Evolutionary conservation across 2,329 filamentous ascomycete species (phyloP).

Genomic region (Aspergillus intermedius): DNA sequence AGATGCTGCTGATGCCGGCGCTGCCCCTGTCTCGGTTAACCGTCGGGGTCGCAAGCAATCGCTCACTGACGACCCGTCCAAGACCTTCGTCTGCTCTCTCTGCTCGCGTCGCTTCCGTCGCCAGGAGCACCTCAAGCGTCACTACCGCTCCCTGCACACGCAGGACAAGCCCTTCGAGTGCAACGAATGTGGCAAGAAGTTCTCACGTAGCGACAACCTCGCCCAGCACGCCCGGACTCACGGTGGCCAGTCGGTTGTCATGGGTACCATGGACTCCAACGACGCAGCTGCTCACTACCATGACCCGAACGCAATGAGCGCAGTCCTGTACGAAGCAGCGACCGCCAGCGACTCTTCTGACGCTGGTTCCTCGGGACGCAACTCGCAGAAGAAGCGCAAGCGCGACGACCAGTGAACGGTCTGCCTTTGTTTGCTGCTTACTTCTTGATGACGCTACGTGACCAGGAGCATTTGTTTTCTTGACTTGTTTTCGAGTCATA

Average conservation of each 20-base stretch:
- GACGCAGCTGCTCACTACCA: constrained; percentile 49
- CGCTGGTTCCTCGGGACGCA: constrained; percentile 36
- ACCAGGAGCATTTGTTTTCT: constrained; percentile 31
- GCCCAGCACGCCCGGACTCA: constrained; percentile 94
- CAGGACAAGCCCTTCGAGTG: constrained; percentile 98
- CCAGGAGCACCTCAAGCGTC: constrained; percentile 96
- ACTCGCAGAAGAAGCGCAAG: constrained; percentile 69
- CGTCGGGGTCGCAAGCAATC: constrained; percentile 98
- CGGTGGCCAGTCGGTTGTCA: constrained; percentile 79
- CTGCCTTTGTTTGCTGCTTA: constrained; percentile 7
- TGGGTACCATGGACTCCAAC: constrained; percentile 74
- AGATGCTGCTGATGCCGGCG: constrained; percentile 37
- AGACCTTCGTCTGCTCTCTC: constrained; percentile 94
- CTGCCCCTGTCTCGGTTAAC: constrained; percentile 55
- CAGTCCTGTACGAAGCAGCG: constrained; percentile 74
- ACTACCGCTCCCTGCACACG: constrained; percentile 96
- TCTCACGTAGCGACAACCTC: constrained; percentile 94
- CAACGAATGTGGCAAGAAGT: constrained; percentile 97
- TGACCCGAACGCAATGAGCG: constrained; percentile 62
- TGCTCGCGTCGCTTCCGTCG: constrained; percentile 97
- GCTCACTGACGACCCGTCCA: constrained; percentile 91
- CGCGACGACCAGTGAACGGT: constrained; percentile 47
- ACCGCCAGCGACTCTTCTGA: constrained; percentile 50
- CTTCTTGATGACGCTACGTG: constrained; percentile 32
- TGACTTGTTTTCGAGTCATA: constrained; percentile 12